phyloP scores from a whole-genome alignment of 2,329 filamentous ascomycete species.

The Fusarium goolgardi region DNA sequence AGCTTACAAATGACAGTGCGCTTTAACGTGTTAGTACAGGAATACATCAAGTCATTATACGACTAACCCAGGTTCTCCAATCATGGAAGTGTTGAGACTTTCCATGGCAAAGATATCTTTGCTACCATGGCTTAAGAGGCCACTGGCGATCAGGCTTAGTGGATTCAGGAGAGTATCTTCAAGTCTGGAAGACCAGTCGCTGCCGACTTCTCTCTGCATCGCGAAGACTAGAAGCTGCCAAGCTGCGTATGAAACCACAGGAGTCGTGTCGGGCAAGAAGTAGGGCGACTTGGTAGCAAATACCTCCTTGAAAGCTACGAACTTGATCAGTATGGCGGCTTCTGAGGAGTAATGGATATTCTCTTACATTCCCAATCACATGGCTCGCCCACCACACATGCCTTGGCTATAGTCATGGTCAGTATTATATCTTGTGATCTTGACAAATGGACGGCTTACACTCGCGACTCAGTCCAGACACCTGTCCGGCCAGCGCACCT shows the following conservation, averaged over 20 bases:
- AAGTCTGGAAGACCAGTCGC: conserved; percentile 10
- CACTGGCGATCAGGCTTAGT: conserved; percentile 26
- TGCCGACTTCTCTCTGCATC: conserved; percentile 7
- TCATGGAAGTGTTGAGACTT: conserved; percentile 13
- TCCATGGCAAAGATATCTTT: conserved; percentile 19
- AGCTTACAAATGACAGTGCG: conserved; percentile 37
- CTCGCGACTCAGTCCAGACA: conserved; percentile 37
- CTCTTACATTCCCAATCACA: conserved; percentile 30
- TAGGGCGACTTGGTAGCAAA: conserved; percentile 29
- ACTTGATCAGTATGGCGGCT: accelerated
- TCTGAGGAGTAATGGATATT: accelerated
- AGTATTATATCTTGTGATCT: neutral
- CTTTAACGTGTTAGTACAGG: neutral
- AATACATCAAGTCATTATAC: accelerated
- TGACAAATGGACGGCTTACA: conserved; percentile 14
- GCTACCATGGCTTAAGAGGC: neutral
- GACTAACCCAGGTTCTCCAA: conserved; percentile 36
- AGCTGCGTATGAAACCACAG: conserved; percentile 38
- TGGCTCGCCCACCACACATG: conserved; percentile 14
- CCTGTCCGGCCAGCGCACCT: conserved; percentile 36
- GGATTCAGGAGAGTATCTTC: conserved; percentile 3
- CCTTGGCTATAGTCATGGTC: conserved; percentile 11
- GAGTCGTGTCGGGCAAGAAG: conserved; percentile 38
- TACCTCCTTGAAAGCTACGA: conserved; percentile 7
- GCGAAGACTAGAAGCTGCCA: conserved; percentile 40